Evolutionary conservation across 495 filamentous ascomycete species (phyloP).

Genomic region (Hyaloscypha hepaticicola): DNA sequence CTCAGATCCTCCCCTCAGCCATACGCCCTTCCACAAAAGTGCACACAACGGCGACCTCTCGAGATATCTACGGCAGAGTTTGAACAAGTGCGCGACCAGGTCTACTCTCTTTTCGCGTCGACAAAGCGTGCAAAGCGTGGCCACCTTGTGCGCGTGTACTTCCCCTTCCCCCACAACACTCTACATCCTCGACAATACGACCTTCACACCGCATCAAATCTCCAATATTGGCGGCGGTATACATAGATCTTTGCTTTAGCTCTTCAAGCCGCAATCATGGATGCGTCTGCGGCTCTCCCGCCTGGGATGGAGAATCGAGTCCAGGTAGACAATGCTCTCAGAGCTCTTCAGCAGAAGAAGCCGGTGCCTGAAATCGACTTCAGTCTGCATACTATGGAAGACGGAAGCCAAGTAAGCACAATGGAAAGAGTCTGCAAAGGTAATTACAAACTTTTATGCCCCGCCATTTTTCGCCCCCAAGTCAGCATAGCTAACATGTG

Average conservation of each 20-base stretch:
- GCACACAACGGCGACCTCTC: neutral
- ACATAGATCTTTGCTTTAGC: neutral
- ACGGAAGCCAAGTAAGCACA: constrained; percentile 92
- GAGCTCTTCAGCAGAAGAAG: constrained; percentile 88
- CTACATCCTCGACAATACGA: neutral
- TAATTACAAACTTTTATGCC: constrained; percentile 40
- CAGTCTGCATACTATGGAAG: constrained; percentile 96
- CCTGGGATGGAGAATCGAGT: constrained; percentile 14
- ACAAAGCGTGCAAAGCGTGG: constrained; percentile 6
- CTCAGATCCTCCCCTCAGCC: neutral
- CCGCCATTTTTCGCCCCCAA: constrained; percentile 16
- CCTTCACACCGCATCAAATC: neutral
- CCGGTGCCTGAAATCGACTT: constrained; percentile 97
- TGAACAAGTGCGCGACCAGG: neutral
- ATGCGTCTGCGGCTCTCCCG: constrained; percentile 19
- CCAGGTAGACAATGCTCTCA: constrained; percentile 67
- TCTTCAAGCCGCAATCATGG: constrained; percentile 23
- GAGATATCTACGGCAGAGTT: neutral
- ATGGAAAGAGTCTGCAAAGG: constrained; percentile 96
- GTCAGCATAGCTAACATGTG: neutral
- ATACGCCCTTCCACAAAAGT: neutral
- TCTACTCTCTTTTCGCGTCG: constrained; percentile 1
- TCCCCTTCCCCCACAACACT: neutral
- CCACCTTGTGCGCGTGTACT: constrained; percentile 13
- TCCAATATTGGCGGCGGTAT: neutral